Conservation (phyloP, 2,329 filamentous ascomycete genomes). For the Microdochium trichocladiopsis region DNA sequence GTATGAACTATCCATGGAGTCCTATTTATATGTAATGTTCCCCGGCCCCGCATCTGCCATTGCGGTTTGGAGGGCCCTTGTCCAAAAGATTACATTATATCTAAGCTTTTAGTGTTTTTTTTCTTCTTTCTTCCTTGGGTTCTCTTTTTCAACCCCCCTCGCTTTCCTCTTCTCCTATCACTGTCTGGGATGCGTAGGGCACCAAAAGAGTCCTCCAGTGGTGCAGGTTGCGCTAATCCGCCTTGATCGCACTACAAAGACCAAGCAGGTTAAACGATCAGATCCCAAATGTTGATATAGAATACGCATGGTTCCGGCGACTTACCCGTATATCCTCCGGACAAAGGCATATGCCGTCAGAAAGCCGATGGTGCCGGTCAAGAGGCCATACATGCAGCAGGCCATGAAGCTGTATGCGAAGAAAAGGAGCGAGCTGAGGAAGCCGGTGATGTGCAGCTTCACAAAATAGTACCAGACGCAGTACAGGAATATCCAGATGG, state of each 20-base stretch:
- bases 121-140: background rate
- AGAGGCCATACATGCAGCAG: conserved; percentile 71
- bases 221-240: conserved; percentile 26
- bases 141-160: background rate
- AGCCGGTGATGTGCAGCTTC: conserved; percentile 74
- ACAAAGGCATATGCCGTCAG: conserved; percentile 80
- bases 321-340: conserved; percentile 72
- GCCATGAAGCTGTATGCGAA: conserved; percentile 81
- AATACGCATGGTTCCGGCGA: conserved; percentile 5
- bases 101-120: background rate
- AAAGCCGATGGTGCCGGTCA: conserved; percentile 81
- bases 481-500: conserved; percentile 77
- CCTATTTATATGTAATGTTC: too few species aligned
- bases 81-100: background rate
- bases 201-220: background rate
- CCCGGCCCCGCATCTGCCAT: background rate
- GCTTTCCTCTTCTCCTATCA: background rate
- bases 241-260: conserved; percentile 39
- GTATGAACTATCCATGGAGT: too few species aligned
- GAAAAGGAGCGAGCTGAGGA: conserved; percentile 74
- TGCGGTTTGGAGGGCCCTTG: too few species aligned
- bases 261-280: conserved; percentile 7
- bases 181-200: background rate
- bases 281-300: background rate
- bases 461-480: conserved; percentile 78